Evolutionary conservation across 140 eudicot genomes (phyloP), one percentile per base, ranked within the genome.

Genomic region (Stevia rebaudiana): DNA sequence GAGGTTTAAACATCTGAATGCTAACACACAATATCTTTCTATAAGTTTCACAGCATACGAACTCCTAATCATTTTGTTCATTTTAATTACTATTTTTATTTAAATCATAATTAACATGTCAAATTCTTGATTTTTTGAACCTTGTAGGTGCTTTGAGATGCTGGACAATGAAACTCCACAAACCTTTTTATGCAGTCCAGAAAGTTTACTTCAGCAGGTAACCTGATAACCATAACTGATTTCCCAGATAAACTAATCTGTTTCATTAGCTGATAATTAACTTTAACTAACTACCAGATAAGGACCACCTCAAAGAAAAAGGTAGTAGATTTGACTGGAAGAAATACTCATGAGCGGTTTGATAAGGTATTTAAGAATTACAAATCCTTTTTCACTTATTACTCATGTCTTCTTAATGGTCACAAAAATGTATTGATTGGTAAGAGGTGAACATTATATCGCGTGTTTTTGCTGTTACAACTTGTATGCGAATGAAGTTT

Each of bases 321-420:
- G 72, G 69, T 61, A 15, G 72, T 84, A 43, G 79, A 65, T 54
- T 75, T 84, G 80, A 84, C 87, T 0, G 84, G 84, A 57, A 84
- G 91, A 64, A 84, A 84, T 78, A 25, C 81, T 31, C 71, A 75
- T 69, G 80, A 84, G 71, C 84, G 91, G 8, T 84, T 74, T 65
- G 91, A 84, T 70, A 69, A 84, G 91, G 91, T 84, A 72, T 71
- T n/a, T n/a, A n/a, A n/a, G n/a, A n/a, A n/a, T n/a, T n/a, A n/a
- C 33, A 28, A 1, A 28, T 28, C 3, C 2, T 28, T 4, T 28
- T 28, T 28, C 33, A 28, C 33, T 28, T 28, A n/a, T n/a, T n/a
- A n/a, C n/a, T n/a, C n/a, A n/a, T n/a, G n/a, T n/a, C n/a, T n/a
- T n/a, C n/a, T n/a, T 30, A 55, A 13, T 55, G 42, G 24, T 16